phyloP scores from a whole-genome alignment of 768 basidiomycete species.

The Pleurotus tuber-regium region DNA sequence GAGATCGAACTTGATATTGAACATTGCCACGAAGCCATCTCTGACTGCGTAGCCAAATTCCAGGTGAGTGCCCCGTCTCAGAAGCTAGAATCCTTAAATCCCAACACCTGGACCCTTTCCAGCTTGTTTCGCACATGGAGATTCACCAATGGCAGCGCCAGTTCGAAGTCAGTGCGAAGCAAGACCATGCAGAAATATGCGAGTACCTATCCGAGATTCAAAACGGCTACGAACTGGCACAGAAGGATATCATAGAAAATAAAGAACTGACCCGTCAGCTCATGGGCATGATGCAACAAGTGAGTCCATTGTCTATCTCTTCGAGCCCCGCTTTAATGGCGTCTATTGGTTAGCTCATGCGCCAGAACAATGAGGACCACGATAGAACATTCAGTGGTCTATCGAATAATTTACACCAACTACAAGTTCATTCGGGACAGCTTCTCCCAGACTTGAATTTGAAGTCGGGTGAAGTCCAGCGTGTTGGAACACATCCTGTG shows the following conservation, averaged over 20 bases:
- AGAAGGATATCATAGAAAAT: constrained; percentile 29
- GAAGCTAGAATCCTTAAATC: no score
- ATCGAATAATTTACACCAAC: constrained; percentile 45
- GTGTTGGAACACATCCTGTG: constrained; percentile 47
- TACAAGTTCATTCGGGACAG: constrained; percentile 44
- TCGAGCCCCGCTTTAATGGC: no score
- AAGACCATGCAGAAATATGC: constrained; percentile 44
- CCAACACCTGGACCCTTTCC: no score
- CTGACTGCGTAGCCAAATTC: constrained; percentile 45
- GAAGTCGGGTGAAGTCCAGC: constrained; percentile 48
- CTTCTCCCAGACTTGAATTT: constrained; percentile 52
- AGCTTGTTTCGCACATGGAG: constrained; percentile 46
- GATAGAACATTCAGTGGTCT: constrained; percentile 40
- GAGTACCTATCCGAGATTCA: constrained; percentile 41
- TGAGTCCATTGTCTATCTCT: no score
- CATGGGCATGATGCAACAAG: constrained; percentile 52
- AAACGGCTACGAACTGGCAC: constrained; percentile 24
- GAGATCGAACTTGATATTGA: constrained; percentile 43
- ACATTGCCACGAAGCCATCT: constrained; percentile 41
- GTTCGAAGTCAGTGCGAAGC: constrained; percentile 33
- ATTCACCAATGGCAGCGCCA: constrained; percentile 48
- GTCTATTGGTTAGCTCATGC: constrained; percentile 27
- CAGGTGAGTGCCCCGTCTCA: constrained; percentile 29
- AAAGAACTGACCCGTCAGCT: constrained; percentile 35
- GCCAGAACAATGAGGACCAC: constrained; percentile 26